Evolutionary conservation across 306 rosid genomes (phyloP).

Genomic region (Cucumis melo): DNA sequence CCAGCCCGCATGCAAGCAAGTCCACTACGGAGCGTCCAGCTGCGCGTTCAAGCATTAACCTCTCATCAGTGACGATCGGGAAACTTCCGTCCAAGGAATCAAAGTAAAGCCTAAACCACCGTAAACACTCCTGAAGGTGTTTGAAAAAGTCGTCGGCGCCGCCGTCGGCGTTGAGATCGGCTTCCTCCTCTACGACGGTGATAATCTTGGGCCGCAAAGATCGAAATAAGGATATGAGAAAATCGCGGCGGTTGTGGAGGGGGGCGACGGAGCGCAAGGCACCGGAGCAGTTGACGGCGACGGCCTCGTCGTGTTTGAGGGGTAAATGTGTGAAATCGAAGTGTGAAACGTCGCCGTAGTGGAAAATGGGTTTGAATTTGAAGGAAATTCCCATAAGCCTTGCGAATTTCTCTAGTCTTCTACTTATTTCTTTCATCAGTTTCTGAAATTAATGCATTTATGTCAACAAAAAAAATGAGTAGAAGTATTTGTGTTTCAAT

Average conservation of each 20-base stretch:
- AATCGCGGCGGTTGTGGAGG: slow-evolving; percentile 38
- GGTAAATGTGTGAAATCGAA: slow-evolving; percentile 34
- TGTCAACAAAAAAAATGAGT: too few relatives aligned
- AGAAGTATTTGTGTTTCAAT: too few relatives aligned
- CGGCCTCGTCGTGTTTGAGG: slow-evolving; percentile 52
- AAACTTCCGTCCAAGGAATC: slow-evolving; percentile 82
- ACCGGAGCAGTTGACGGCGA: slow-evolving; percentile 66
- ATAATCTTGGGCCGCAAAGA: slow-evolving; percentile 53
- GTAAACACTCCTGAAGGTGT: slow-evolving; percentile 63
- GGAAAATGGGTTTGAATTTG: slow-evolving; percentile 57
- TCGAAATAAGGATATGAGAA: slow-evolving; percentile 28
- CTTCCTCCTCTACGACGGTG: slow-evolving; percentile 81
- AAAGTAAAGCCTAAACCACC: slow-evolving; percentile 95
- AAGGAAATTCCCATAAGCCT: slow-evolving; percentile 95
- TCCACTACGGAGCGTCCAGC: slow-evolving; percentile 81
- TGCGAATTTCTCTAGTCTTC: slow-evolving; percentile 81
- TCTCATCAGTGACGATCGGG: slow-evolving; percentile 49
- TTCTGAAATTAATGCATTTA: slow-evolving; percentile 13
- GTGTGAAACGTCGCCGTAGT: slow-evolving; percentile 52
- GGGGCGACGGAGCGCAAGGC: slow-evolving; percentile 42
- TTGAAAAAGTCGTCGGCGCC: slow-evolving; percentile 67
- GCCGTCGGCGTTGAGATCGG: slow-evolving; percentile 69
- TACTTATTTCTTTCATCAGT: slow-evolving; percentile 68
- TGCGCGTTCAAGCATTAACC: slow-evolving; percentile 56
- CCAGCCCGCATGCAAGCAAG: slow-evolving; percentile 42